A percentile compares a stretch with the other conserved stretches of the same genome.
Evolutionary conservation across 2,329 filamentous ascomycete species (phyloP).

Genomic region (Massarina eburnea): DNA sequence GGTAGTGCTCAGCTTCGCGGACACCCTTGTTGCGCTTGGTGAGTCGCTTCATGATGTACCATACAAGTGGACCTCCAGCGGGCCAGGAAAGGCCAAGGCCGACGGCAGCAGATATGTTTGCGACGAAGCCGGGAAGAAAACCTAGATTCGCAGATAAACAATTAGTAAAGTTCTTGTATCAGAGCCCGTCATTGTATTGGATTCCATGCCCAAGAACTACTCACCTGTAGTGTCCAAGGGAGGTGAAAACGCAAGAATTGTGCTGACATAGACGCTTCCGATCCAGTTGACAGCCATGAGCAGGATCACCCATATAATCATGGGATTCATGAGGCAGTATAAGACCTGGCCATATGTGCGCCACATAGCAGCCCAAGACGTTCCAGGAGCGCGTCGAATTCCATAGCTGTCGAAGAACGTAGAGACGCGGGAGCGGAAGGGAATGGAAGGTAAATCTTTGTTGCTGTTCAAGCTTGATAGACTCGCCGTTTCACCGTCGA

Average conservation of each 20-base stretch:
- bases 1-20: slow-evolving; percentile 35
- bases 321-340: slow-evolving; percentile 29
- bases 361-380: slow-evolving; percentile 26
- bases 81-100: slow-evolving; percentile 24
- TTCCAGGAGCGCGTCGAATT: slow-evolving; percentile 22
- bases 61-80: slow-evolving; percentile 10
- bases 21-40: slow-evolving; percentile 28
- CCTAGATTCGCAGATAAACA: no score
- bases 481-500: slow-evolving; percentile 11
- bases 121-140: slow-evolving; percentile 13
- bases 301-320: slow-evolving; percentile 36
- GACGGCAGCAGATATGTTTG: slow-evolving; percentile 21
- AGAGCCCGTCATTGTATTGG: no score
- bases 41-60: slow-evolving; percentile 17
- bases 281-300: slow-evolving; percentile 25
- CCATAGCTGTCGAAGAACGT: slow-evolving; percentile 17
- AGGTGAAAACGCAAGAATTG: slow-evolving; percentile 23
- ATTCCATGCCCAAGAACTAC: no score
- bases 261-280: slow-evolving; percentile 35
- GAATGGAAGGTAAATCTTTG: slow-evolving; percentile 23
- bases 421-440: slow-evolving; percentile 5
- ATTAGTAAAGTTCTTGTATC: no score
- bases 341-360: slow-evolving; percentile 28
- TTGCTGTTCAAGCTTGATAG: slow-evolving; percentile 19
- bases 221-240: slow-evolving; percentile 27